A percentile compares a stretch with the other conserved stretches of the same genome.
Evolutionary conservation across 2,329 filamentous ascomycete species (phyloP).

Genomic region (Phoma sp.): DNA sequence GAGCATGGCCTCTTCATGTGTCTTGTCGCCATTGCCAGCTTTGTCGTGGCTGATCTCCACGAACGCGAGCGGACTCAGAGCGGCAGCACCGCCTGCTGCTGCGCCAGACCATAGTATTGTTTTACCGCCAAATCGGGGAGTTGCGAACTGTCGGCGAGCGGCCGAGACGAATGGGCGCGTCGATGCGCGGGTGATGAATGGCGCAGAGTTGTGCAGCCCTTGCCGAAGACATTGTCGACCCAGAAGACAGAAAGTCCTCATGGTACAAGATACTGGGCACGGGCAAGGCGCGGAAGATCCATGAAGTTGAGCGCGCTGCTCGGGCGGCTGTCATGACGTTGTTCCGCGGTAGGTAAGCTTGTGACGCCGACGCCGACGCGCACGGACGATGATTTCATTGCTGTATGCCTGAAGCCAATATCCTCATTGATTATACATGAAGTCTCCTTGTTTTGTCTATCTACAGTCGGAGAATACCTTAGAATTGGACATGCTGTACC

Average conservation of each 20-base stretch:
- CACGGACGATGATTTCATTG: neutral
- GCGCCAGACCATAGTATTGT: conserved; percentile 44
- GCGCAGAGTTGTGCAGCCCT: conserved; percentile 35
- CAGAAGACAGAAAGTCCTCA: conserved; percentile 58
- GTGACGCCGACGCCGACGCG: conserved; percentile 22
- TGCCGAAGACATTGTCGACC: conserved; percentile 58
- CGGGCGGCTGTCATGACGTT: conserved; percentile 29
- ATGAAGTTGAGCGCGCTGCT: conserved; percentile 24
- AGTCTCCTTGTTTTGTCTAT: no score
- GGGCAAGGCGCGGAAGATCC: conserved; percentile 30
- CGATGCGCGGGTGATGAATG: conserved; percentile 23
- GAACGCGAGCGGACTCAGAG: conserved; percentile 63
- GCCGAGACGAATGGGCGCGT: conserved; percentile 37
- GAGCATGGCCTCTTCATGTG: conserved; percentile 85
- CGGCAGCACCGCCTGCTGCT: conserved; percentile 33
- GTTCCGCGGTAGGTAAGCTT: conserved; percentile 24
- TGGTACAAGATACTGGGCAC: conserved; percentile 42
- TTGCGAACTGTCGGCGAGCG: conserved; percentile 42
- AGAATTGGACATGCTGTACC: no score
- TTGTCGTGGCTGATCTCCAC: conserved; percentile 63
- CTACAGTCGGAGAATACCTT: no score
- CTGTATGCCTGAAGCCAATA: no score
- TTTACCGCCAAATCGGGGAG: conserved; percentile 41
- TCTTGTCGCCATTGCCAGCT: conserved; percentile 59
- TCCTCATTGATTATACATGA: no score